A percentile compares a stretch with the other conserved stretches of the same genome.
These are phyloP conservation scores for Ilyonectria robusta DNA, from an alignment of 2,329 filamentous ascomycete genomes.

Conservation along the genomic window DNA sequence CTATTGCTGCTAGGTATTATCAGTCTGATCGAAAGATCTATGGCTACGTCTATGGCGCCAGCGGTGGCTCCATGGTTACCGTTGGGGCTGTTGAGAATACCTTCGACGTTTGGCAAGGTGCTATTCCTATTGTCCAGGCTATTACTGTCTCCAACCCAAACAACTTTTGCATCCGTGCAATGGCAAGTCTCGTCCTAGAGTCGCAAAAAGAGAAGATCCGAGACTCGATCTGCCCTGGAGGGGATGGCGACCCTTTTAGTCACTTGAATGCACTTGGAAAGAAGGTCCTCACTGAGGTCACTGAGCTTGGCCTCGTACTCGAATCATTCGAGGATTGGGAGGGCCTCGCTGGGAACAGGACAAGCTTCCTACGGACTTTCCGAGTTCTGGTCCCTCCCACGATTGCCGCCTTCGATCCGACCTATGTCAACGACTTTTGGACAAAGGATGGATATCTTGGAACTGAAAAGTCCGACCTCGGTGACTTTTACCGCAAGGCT, in stretches of 20 bases:
- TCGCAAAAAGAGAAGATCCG: conserved; percentile 7
- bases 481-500: conserved; percentile 20
- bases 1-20: conserved; percentile 30
- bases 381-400: conserved; percentile 1
- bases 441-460: conserved; percentile 33
- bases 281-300: not conserved
- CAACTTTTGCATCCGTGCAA: conserved; percentile 21
- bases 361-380: not conserved
- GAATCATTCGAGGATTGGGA: conserved; percentile 4
- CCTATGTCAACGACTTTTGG: conserved; percentile 40
- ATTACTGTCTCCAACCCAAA: conserved; percentile 33
- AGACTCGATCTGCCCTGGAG: conserved; percentile 28
- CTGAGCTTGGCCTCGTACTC: not conserved
- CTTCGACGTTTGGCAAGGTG: conserved; percentile 34
- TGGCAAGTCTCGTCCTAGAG: conserved; percentile 18
- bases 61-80: conserved; percentile 34
- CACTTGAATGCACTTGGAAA: not conserved
- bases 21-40: conserved; percentile 21
- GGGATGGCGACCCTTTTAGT: not conserved
- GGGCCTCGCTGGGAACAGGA: conserved; percentile 6
- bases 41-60: conserved; percentile 36
- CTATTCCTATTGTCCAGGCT: conserved; percentile 32
- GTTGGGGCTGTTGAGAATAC: conserved; percentile 36
- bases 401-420: conserved; percentile 23
- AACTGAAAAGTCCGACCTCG: conserved; percentile 27